These are phyloP conservation scores for Psophocarpus tetragonolobus DNA, from an alignment of 306 rosid species.

Conservation along the genomic window DNA sequence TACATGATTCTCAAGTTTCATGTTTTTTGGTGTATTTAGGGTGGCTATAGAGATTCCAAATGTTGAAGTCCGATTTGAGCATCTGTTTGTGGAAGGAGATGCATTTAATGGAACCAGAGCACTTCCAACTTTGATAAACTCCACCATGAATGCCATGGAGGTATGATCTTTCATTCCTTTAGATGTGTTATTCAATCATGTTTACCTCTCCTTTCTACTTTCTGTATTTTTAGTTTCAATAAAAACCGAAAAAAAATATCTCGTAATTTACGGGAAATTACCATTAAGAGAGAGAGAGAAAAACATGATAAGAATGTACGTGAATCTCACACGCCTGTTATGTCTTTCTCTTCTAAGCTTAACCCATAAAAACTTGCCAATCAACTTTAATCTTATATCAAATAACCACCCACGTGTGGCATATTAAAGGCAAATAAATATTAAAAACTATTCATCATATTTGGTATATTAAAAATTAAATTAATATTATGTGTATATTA, in stretches of 20 bases:
- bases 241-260: no score
- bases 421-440: background rate
- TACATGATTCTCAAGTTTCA: background rate
- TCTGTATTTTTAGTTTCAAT: background rate
- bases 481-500: no score
- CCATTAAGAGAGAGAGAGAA: no score
- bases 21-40: constrained; percentile 33
- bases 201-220: background rate
- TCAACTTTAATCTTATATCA: background rate
- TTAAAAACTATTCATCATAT: no score
- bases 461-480: no score
- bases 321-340: no score
- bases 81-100: constrained; percentile 67
- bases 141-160: constrained; percentile 64
- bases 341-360: no score
- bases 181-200: background rate
- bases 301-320: no score
- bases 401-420: background rate
- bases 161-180: constrained; percentile 36
- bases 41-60: constrained; percentile 75
- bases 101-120: constrained; percentile 84
- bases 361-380: no score
- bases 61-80: constrained; percentile 78
- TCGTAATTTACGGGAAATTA: no score
- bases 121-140: constrained; percentile 73